phyloP scores from a whole-genome alignment of 331 rosid species.

The Quercus phellos region DNA sequence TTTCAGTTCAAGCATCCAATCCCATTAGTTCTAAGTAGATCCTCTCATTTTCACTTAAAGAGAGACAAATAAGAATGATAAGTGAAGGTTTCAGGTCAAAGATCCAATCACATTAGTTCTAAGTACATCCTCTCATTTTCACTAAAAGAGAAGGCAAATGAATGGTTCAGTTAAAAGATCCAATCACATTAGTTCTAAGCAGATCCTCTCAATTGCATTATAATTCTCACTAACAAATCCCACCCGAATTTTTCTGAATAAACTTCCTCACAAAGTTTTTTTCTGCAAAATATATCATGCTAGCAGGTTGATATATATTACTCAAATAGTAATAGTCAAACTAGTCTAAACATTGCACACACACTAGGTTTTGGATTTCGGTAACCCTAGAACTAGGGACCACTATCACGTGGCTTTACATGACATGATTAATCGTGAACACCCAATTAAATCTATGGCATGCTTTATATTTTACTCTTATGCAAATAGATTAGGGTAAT shows the following conservation, averaged over 20 bases:
- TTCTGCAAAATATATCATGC: background rate
- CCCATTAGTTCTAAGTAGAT: background rate
- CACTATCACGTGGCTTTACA: constrained; percentile 47
- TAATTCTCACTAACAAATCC: background rate
- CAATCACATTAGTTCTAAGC: too few relatives aligned
- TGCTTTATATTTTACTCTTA: constrained; percentile 44
- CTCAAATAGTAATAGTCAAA: constrained; percentile 2
- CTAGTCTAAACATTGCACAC: constrained; percentile 5
- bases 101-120: too few relatives aligned
- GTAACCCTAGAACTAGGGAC: constrained; percentile 60
- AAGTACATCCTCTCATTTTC: background rate
- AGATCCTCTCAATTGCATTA: background rate
- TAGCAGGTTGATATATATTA: background rate
- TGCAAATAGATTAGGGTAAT: constrained; percentile 21
- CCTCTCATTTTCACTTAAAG: background rate
- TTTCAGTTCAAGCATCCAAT: background rate
- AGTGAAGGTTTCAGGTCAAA: too few relatives aligned
- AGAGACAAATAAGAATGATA: background rate
- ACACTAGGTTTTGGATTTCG: constrained; percentile 47
- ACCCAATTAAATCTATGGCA: constrained; percentile 54
- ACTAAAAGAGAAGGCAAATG: too few relatives aligned
- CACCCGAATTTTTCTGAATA: background rate
- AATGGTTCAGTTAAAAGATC: too few relatives aligned
- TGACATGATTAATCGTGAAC: constrained; percentile 50
- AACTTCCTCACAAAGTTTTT: background rate